Evolutionary conservation across 2,329 filamentous ascomycete species (phyloP), one percentile per base, ranked within the genome.

Genomic region (Lanzia echinophila): DNA sequence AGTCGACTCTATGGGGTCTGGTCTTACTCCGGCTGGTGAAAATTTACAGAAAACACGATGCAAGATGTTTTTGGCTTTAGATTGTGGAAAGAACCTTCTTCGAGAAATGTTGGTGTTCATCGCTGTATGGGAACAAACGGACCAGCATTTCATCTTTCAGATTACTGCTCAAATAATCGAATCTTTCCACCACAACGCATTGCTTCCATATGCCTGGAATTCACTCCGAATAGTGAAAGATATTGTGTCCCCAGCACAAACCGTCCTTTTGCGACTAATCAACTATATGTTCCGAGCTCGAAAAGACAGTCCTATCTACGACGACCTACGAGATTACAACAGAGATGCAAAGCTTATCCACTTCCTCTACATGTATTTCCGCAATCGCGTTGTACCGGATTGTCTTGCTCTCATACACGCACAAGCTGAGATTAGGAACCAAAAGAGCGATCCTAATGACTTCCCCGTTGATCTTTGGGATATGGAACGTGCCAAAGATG

Each of bases 391-490:
- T 57, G 91, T 96, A 4, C 92, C 92, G 0, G 91, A 96, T 66
- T 96, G 90, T 15, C 88, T 91, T 52, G 91, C 91, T n/a, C 76
- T 96, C 36, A 96, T 97, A 73, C 90, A 94, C 65, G 79, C 96
- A 3, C 92, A 97, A 72, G 88, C 89, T 15, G 87, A 96, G 66
- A 95, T 96, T 33, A 85, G 89, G 41, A 83, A 86, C 39, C 84
- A 86, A 32, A 78, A 84, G 54, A 83, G 86, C 15, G 81, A 92
- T 56, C 84, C 89, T 0, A 83, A 88, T 58, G 91, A 96, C 65
- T 97, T 96, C 64, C 92, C 92, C 0, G 84, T 96, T 1, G 95
- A 97, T 64, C 80, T 90, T 45, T 97, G 92, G 92, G 92, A 97
- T 65, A 95, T 97, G 87, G 92, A 97, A 68, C 83, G 92, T 13